Conservation (phyloP, 805 yeast genomes). For the Saccharomycopsis selenospora region DNA sequence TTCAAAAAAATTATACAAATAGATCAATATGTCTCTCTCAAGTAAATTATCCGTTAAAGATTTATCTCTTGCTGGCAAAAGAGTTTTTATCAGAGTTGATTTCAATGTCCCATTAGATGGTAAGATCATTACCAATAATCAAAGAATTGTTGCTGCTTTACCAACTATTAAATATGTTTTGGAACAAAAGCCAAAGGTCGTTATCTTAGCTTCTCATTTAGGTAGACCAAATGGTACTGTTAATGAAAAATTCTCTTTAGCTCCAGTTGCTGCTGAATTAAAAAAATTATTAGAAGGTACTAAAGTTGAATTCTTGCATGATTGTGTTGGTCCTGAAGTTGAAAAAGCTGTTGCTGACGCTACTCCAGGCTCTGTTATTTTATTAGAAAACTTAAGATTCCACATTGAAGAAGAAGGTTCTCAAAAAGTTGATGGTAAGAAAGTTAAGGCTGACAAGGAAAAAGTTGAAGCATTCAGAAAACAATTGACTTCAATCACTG, state of each 20-base stretch:
- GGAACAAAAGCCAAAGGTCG: slow-evolving; percentile 85
- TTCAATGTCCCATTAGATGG: slow-evolving; percentile 95
- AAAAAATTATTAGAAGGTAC: slow-evolving; percentile 57
- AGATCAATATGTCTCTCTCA: slow-evolving; percentile 97
- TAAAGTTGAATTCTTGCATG: slow-evolving; percentile 74
- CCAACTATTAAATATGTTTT: slow-evolving; percentile 96
- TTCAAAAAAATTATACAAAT: too few species aligned
- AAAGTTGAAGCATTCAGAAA: slow-evolving; percentile 83
- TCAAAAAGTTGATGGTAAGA: slow-evolving; percentile 84
- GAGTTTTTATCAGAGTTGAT: slow-evolving; percentile 98
- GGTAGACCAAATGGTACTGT: slow-evolving; percentile 99
- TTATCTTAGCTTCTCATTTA: slow-evolving; percentile 91
- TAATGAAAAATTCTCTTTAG: slow-evolving; percentile 78
- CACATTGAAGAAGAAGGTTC: slow-evolving; percentile 98
- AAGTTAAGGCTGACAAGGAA: slow-evolving; percentile 85
- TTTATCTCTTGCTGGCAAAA: slow-evolving; percentile 76
- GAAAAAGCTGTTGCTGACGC: slow-evolving; percentile 71
- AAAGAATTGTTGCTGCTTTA: slow-evolving; percentile 98
- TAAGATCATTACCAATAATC: slow-evolving; percentile 95
- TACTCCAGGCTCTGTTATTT: slow-evolving; percentile 71
- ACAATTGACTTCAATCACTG: slow-evolving; percentile 87
- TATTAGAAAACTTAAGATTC: slow-evolving; percentile 96
- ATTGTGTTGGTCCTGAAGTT: slow-evolving; percentile 90
- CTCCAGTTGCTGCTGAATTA: slow-evolving; percentile 90
- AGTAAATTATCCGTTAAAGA: slow-evolving; percentile 91